Base-by-base conservation (phyloP, 2,329 filamentous ascomycete species). In the Talaromyces albobiverticillius region DNA sequence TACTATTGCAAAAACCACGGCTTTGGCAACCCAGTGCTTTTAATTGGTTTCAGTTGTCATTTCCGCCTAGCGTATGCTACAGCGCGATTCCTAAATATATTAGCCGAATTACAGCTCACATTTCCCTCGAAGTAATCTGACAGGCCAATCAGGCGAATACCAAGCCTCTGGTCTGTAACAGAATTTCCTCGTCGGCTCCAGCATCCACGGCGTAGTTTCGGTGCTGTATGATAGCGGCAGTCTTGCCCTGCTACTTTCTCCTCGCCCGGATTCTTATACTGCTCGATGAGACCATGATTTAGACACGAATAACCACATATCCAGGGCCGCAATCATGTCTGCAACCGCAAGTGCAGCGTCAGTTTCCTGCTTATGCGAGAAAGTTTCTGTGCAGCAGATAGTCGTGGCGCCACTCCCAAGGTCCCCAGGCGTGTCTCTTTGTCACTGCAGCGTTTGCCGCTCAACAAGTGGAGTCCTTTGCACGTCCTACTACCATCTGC, bases 371-470 rank as follows among this genome's bases (percentile, higher is more conserved):
- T 57, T 70, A 29, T 71, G 69, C 40, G 60, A 64, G 23, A 50
- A 51, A 47, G 49, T 53, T 42, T 56, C 63, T 40, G 58, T 57
- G 18, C 61, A 64, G 42, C 56, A 61, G 16, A 57, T 71, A 25
- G 42, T 58, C 16, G 54, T 71, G 16, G 60, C 62, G 26, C 50
- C 56, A 18, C 53, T 10, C 26, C 26, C 56, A 36, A 22, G 13
- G 61, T 69, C n/a, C 59, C 36, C 36, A 9, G 9, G 36, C 36
- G 36, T 40, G 36, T 40, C 68, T 47, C 57, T 83, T 57, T 83
- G 81, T 64, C 77, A 82, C 61, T 83, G 81, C 69, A 65, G 66
- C 55, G 71, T 65, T 23, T 84, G 80, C 63, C 75, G 80, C 14
- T 70, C 70, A 43, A 69, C 72, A 26, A 77, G 76, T 16, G 81